Conservation (phyloP, 108 stramenopile genomes). For the Cylindrotheca closterium region DNA sequence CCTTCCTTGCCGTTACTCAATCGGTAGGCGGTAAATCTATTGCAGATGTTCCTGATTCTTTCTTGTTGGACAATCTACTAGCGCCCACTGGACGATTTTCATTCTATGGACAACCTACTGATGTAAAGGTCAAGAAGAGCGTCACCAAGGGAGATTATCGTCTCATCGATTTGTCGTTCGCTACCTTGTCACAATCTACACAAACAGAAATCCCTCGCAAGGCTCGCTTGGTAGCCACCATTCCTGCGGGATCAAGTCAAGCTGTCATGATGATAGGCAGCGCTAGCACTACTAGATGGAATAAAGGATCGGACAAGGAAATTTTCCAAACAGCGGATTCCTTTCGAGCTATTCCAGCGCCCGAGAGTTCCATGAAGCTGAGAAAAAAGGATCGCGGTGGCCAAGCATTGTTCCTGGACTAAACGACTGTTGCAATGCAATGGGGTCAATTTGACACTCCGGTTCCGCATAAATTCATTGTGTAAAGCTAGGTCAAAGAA, state of each 20-base stretch:
- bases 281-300: slow-evolving; percentile 56
- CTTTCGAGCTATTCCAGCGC: slow-evolving; percentile 33
- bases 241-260: slow-evolving; percentile 45
- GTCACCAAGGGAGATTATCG: slow-evolving; percentile 31
- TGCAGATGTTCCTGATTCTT: slow-evolving; percentile 40
- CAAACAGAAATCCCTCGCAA: slow-evolving; percentile 64
- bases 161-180: slow-evolving; percentile 51
- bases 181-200: slow-evolving; percentile 56
- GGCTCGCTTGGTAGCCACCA: slow-evolving; percentile 51
- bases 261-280: slow-evolving; percentile 61
- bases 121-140: slow-evolving; percentile 54
- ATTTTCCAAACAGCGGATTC: slow-evolving; percentile 39
- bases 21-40: slow-evolving; percentile 24
- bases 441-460: too few species aligned
- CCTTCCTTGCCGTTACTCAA: slow-evolving; percentile 48
- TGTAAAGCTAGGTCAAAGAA: too few species aligned
- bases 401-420: not conserved
- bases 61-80: slow-evolving; percentile 52
- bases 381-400: slow-evolving; percentile 39
- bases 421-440: not conserved
- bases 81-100: slow-evolving; percentile 60
- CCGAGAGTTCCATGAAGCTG: slow-evolving; percentile 28
- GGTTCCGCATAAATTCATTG: too few species aligned
- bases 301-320: slow-evolving; percentile 40
- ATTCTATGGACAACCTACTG: slow-evolving; percentile 68